These are phyloP conservation scores for Oryza glaberrima DNA, from an alignment of 176 grass and related monocot species.

Conservation along the genomic window DNA sequence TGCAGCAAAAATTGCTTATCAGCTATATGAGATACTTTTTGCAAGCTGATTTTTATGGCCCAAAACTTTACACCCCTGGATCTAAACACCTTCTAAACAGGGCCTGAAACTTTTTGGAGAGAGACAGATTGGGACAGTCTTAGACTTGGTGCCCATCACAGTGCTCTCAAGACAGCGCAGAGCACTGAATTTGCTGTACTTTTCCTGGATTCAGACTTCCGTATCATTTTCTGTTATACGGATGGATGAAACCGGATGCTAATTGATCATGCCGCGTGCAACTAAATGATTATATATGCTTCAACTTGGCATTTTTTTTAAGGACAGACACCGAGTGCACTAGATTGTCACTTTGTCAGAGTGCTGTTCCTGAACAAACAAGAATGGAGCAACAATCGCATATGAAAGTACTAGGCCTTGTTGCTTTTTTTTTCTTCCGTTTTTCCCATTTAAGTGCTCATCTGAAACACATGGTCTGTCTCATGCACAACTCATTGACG, in stretches of 20 bases:
- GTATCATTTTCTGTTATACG: not conserved
- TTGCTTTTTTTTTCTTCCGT: not conserved
- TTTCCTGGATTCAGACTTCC: slow-evolving; percentile 18
- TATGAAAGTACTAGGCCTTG: not conserved
- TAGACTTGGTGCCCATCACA: not conserved
- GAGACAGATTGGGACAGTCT: too few relatives aligned
- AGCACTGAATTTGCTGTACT: not conserved
- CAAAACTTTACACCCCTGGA: too few relatives aligned
- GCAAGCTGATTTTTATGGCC: too few relatives aligned
- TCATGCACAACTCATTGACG: not conserved
- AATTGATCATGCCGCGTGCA: not conserved
- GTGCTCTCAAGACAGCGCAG: too few relatives aligned
- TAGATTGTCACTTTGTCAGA: not conserved
- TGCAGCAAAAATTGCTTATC: too few relatives aligned
- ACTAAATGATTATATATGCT: not conserved
- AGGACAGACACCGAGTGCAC: not conserved
- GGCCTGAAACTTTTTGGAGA: too few relatives aligned
- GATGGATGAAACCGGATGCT: not conserved
- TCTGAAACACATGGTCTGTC: not conserved
- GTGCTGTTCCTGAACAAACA: not conserved
- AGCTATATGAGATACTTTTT: too few relatives aligned
- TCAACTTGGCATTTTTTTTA: not conserved
- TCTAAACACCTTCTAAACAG: too few relatives aligned
- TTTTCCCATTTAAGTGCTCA: not conserved
- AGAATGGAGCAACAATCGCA: not conserved